Evolutionary conservation across 2,329 filamentous ascomycete species (phyloP).

Genomic region (Paraphoma chrysanthemicola): DNA sequence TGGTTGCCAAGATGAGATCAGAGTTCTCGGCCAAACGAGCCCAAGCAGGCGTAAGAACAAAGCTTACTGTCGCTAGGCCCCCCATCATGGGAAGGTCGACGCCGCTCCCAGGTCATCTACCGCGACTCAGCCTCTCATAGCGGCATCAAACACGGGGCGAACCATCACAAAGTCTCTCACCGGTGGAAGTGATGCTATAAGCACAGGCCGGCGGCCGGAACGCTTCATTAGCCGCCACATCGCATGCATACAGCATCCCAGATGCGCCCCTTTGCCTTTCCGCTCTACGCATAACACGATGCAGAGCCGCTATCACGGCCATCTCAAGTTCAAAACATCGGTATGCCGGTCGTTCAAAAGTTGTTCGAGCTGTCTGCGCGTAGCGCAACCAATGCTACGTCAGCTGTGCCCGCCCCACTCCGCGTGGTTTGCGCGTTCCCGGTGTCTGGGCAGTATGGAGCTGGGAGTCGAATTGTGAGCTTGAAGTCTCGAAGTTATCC

Average conservation of each 20-base stretch:
- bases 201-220: slow-evolving; percentile 5
- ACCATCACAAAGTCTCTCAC: slow-evolving; percentile 17
- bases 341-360: slow-evolving; percentile 40
- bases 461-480: slow-evolving; percentile 61
- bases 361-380: slow-evolving; percentile 23
- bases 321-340: slow-evolving; percentile 40
- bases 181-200: slow-evolving; percentile 15
- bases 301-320: slow-evolving; percentile 11
- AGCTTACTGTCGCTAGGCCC: neutral
- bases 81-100: neutral
- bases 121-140: slow-evolving; percentile 14
- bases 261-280: slow-evolving; percentile 7
- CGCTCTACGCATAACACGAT: slow-evolving; percentile 8
- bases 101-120: slow-evolving; percentile 8
- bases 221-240: slow-evolving; percentile 19
- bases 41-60: neutral
- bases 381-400: slow-evolving; percentile 12
- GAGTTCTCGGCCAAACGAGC: neutral
- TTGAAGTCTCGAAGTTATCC: neutral
- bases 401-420: slow-evolving; percentile 32
- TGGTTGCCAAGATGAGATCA: neutral
- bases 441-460: slow-evolving; percentile 64
- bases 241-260: slow-evolving; percentile 10
- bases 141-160: slow-evolving; percentile 6
- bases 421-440: slow-evolving; percentile 63